Evolutionary conservation across 2,329 filamentous ascomycete species (phyloP).

Genomic region (Endocalyx cinctus): DNA sequence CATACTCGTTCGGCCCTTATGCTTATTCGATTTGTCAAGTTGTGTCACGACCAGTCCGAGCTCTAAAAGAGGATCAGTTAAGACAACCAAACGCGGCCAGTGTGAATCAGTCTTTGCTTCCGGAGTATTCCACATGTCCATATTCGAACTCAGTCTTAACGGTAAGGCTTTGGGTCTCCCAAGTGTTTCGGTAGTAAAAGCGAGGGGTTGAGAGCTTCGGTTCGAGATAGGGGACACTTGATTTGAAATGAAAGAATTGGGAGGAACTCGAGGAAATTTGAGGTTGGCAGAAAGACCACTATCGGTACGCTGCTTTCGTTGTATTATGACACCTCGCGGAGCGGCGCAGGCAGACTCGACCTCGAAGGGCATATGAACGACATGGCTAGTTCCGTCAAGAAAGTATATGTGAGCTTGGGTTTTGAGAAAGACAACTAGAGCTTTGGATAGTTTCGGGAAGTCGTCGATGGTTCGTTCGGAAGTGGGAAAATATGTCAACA

Average conservation of each 20-base stretch:
- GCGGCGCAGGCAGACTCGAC: slow-evolving; percentile 82
- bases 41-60: slow-evolving; percentile 74
- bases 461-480: slow-evolving; percentile 29
- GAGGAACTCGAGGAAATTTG: slow-evolving; percentile 60
- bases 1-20: slow-evolving; percentile 33
- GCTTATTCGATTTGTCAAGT: slow-evolving; percentile 36
- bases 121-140: slow-evolving; percentile 55
- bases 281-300: slow-evolving; percentile 47
- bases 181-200: slow-evolving; percentile 54
- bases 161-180: slow-evolving; percentile 52
- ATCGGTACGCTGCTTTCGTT: slow-evolving; percentile 64
- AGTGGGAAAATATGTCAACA: slow-evolving; percentile 76
- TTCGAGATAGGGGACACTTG: slow-evolving; percentile 52
- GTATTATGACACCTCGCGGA: slow-evolving; percentile 77
- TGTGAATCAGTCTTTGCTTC: slow-evolving; percentile 51
- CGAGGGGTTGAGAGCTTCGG: slow-evolving; percentile 43
- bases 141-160: slow-evolving; percentile 46
- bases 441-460: slow-evolving; percentile 61
- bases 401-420: slow-evolving; percentile 94
- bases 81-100: slow-evolving; percentile 72
- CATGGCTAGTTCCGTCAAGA: slow-evolving; percentile 78
- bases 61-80: slow-evolving; percentile 82
- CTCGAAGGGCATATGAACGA: slow-evolving; percentile 91
- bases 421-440: slow-evolving; percentile 85
- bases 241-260: slow-evolving; percentile 77